phyloP scores from a whole-genome alignment of 2,329 filamentous ascomycete genomes.

The Fusarium algeriense region DNA sequence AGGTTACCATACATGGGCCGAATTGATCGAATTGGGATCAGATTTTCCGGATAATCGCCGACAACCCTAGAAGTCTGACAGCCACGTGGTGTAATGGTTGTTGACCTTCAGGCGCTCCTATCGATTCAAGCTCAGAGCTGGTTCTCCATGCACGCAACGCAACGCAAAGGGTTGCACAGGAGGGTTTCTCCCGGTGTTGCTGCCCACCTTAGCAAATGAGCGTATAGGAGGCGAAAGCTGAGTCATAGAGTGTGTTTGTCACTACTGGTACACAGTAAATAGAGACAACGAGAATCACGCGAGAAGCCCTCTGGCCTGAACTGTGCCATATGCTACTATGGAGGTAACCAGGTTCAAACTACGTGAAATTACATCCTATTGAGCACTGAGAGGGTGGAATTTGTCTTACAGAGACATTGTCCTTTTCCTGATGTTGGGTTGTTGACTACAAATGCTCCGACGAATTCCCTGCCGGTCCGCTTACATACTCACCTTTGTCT shows the following conservation, averaged over 20 bases:
- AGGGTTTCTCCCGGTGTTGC: not conserved
- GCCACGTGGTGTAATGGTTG: not conserved
- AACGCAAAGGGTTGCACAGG: not conserved
- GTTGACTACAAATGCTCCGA: too few species aligned
- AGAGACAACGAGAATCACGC: too few species aligned
- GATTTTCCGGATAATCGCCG: not conserved
- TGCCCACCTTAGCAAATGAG: too few species aligned
- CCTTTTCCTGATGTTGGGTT: too few species aligned
- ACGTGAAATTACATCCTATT: too few species aligned
- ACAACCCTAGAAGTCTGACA: not conserved
- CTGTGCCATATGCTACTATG: too few species aligned
- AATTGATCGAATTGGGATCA: not conserved
- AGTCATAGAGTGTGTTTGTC: too few species aligned
- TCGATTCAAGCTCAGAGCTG: not conserved
- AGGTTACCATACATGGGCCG: not conserved
- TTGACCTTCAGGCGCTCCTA: not conserved
- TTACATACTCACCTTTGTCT: not conserved
- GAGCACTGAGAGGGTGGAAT: too few species aligned
- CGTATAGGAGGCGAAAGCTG: accelerated
- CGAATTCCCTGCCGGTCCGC: not conserved
- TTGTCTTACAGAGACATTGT: too few species aligned
- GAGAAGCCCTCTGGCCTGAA: too few species aligned
- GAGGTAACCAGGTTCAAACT: too few species aligned
- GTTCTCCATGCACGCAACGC: not conserved
- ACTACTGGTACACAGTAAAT: too few species aligned